These are phyloP conservation scores for Eimeria falciformis DNA, from an alignment of 169 alveolate genomes.

Conservation along the genomic window DNA sequence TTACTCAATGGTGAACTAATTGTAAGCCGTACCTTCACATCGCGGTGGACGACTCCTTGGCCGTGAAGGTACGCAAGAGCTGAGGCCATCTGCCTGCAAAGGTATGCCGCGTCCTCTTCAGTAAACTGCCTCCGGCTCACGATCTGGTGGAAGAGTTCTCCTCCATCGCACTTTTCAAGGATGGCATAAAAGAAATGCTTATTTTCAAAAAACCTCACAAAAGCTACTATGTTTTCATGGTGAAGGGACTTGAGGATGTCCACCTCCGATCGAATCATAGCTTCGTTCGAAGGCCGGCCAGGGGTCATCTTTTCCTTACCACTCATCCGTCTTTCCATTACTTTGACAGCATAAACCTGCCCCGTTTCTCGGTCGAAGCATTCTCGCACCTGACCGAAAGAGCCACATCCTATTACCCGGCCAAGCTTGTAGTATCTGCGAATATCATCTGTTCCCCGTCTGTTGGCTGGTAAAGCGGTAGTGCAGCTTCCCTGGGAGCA, in stretches of 20 bases:
- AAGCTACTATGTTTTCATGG: slow-evolving; percentile 70
- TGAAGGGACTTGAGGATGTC: slow-evolving; percentile 85
- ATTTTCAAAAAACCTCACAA: slow-evolving; percentile 87
- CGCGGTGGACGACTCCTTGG: slow-evolving; percentile 86
- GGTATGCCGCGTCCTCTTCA: slow-evolving; percentile 81
- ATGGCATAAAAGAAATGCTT: slow-evolving; percentile 79
- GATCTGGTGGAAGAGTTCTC: slow-evolving; percentile 85
- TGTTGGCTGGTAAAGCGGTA: slow-evolving; percentile 58
- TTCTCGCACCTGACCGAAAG: slow-evolving; percentile 85
- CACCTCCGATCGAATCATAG: slow-evolving; percentile 84
- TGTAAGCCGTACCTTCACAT: slow-evolving; percentile 80
- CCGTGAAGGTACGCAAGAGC: slow-evolving; percentile 85
- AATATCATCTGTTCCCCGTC: slow-evolving; percentile 73
- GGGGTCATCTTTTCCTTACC: slow-evolving; percentile 72
- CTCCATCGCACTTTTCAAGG: slow-evolving; percentile 88
- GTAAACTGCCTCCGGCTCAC: slow-evolving; percentile 81
- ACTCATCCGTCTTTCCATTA: slow-evolving; percentile 83
- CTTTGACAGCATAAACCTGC: slow-evolving; percentile 86
- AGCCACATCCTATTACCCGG: slow-evolving; percentile 77
- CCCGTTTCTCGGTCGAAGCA: slow-evolving; percentile 80
- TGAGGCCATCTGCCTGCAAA: slow-evolving; percentile 82
- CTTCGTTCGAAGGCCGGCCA: slow-evolving; percentile 78
- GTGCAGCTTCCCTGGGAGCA: slow-evolving; percentile 64
- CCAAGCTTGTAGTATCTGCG: slow-evolving; percentile 74
- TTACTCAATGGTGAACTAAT: too few relatives aligned